A percentile compares a stretch with the other conserved stretches of the same genome.
phyloP scores from a whole-genome alignment of 1,139 yeast species.

The Scheffersomyces segobiensis region DNA sequence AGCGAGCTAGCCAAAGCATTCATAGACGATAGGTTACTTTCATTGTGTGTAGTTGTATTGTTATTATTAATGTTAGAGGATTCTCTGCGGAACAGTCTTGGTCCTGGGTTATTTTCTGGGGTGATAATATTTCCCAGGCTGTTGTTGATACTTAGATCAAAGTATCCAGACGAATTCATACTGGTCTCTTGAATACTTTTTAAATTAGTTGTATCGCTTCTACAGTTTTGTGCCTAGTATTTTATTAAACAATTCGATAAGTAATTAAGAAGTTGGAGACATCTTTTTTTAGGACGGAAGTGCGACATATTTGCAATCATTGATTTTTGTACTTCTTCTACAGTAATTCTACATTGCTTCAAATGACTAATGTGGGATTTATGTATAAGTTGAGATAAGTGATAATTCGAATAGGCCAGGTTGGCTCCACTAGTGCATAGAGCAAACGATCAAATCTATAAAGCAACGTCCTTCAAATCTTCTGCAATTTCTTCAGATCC shows the following conservation, averaged over 20 bases:
- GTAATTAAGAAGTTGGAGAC: neutral
- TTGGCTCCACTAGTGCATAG: neutral
- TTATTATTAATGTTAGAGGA: neutral
- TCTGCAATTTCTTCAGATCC: conserved; percentile 6
- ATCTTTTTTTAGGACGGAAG: neutral
- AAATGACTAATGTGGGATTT: neutral
- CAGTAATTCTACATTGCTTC: neutral
- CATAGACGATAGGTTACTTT: conserved; percentile 2
- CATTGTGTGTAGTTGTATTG: neutral
- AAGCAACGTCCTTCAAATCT: conserved; percentile 17
- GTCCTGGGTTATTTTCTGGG: neutral
- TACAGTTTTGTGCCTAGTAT: too few relatives aligned
- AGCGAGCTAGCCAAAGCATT: conserved; percentile 6
- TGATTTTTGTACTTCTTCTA: neutral
- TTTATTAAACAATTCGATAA: too few relatives aligned
- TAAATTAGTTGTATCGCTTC: neutral
- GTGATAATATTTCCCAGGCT: neutral
- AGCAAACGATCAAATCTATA: conserved; percentile 2
- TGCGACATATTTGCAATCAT: neutral
- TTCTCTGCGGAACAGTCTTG: neutral
- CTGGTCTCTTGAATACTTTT: neutral
- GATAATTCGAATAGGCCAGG: neutral
- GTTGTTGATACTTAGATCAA: conserved; percentile 20
- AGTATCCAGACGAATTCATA: conserved; percentile 31
- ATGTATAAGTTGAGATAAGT: neutral